phyloP scores from a whole-genome alignment of 2,329 filamentous ascomycete genomes.

The Drechslerella dactyloides region DNA sequence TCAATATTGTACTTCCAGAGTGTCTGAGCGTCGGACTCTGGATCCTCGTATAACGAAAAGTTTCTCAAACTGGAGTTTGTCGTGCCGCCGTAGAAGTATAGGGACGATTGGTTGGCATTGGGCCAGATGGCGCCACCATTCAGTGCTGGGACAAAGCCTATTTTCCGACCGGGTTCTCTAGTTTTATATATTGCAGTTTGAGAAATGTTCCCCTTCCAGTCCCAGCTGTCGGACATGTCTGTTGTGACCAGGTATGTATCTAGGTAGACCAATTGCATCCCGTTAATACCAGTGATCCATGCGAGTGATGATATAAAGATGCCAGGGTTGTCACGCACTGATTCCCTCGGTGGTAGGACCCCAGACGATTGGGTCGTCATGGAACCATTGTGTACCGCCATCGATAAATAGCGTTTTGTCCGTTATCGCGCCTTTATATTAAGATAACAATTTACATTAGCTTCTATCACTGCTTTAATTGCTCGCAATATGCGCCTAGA shows the following conservation, averaged over 20 bases:
- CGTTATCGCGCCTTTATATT: constrained; percentile 23
- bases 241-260: constrained; percentile 44
- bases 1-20: constrained; percentile 46
- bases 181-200: constrained; percentile 42
- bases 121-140: constrained; percentile 44
- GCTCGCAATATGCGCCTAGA: background rate
- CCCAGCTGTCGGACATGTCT: constrained; percentile 42
- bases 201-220: constrained; percentile 46
- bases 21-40: constrained; percentile 26
- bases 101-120: constrained; percentile 27
- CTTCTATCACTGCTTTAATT: background rate
- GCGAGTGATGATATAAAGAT: background rate
- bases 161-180: constrained; percentile 35
- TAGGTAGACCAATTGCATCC: background rate
- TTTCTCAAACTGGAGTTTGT: constrained; percentile 44
- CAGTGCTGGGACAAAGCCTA: constrained; percentile 37
- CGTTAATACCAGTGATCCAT: background rate
- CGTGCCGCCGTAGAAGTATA: constrained; percentile 41
- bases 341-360: constrained; percentile 38
- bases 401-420: constrained; percentile 39
- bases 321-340: constrained; percentile 12
- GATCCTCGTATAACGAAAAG: constrained; percentile 27
- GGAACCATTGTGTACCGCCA: constrained; percentile 44
- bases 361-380: constrained; percentile 44
- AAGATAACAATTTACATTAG: background rate